Percentiles rank a stretch among this genome's conserved stretches.
Evolutionary conservation across 163 green algal species (phyloP).

Genomic region (Scenedesmus sp.): DNA sequence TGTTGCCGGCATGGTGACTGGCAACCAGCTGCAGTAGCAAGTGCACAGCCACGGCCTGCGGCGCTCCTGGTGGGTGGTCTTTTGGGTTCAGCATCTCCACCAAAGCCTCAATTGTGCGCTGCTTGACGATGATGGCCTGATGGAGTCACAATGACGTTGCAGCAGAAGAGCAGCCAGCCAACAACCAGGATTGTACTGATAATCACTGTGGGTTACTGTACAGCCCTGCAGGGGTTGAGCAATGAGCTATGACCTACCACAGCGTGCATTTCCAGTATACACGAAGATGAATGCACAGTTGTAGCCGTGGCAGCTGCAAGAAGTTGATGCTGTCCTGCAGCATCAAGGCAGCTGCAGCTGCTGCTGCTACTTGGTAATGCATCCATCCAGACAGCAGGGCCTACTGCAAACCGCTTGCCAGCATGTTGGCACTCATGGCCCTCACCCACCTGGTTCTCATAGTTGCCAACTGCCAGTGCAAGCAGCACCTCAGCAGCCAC

Average conservation of each 20-base stretch:
- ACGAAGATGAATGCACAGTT: too few relatives aligned
- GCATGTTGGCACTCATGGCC: neutral
- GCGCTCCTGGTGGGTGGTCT: neutral
- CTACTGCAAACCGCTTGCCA: too few relatives aligned
- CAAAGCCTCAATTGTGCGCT: neutral
- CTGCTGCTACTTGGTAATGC: too few relatives aligned
- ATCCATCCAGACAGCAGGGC: neutral
- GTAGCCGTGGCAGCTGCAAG: too few relatives aligned
- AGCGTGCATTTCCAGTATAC: too few relatives aligned
- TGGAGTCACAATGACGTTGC: neutral
- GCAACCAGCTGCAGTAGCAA: neutral
- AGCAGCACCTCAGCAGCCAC: neutral
- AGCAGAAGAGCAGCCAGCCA: neutral
- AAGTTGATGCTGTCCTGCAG: too few relatives aligned
- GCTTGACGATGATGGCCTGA: conserved; percentile 2
- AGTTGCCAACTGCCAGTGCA: neutral
- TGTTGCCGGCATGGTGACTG: neutral
- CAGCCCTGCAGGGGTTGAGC: too few relatives aligned
- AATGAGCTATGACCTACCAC: too few relatives aligned
- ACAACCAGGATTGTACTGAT: neutral
- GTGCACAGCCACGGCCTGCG: neutral
- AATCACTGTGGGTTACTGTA: too few relatives aligned
- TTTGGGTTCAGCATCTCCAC: neutral
- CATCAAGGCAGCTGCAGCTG: too few relatives aligned
- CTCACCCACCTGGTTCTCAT: neutral